Evolutionary conservation across 768 basidiomycete genomes (phyloP).

Genomic region (Hericium alpestre): DNA sequence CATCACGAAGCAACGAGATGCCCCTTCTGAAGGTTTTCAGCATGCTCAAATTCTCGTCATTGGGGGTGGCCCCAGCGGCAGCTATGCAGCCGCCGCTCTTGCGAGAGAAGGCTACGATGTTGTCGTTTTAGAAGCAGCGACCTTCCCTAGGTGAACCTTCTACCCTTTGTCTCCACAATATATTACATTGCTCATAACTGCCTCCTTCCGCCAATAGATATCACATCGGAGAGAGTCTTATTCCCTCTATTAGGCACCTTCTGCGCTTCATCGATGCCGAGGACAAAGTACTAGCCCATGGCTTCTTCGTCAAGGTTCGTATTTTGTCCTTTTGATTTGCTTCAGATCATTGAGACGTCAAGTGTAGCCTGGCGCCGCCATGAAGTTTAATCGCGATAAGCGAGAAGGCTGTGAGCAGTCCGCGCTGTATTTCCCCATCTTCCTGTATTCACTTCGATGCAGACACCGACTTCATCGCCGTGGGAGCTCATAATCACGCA

Average conservation of each 20-base stretch:
- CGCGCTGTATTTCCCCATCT: not conserved
- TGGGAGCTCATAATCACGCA: constrained; percentile 36
- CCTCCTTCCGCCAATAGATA: constrained; percentile 25
- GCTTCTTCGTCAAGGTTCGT: constrained; percentile 40
- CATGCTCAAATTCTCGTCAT: constrained; percentile 35
- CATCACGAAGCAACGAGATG: no score
- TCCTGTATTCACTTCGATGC: not conserved
- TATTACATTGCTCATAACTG: not conserved
- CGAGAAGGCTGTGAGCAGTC: constrained; percentile 43
- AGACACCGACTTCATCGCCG: constrained; percentile 51
- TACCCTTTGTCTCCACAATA: not conserved
- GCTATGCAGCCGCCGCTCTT: constrained; percentile 41
- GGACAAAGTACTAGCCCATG: constrained; percentile 29
- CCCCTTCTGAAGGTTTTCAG: constrained; percentile 1
- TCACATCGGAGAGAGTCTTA: constrained; percentile 39
- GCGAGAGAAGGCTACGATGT: constrained; percentile 49
- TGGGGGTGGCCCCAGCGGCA: constrained; percentile 52
- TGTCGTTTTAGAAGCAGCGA: constrained; percentile 40
- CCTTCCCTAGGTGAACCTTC: constrained; percentile 30
- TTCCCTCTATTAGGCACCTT: constrained; percentile 42
- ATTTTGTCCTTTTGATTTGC: not conserved
- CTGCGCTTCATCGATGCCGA: constrained; percentile 42
- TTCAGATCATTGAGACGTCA: not conserved
- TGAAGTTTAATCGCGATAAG: constrained; percentile 47
- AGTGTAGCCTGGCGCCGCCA: constrained; percentile 40